Conservation (phyloP, 23 red algal genomes). For the Chondrus crispus region DNA sequence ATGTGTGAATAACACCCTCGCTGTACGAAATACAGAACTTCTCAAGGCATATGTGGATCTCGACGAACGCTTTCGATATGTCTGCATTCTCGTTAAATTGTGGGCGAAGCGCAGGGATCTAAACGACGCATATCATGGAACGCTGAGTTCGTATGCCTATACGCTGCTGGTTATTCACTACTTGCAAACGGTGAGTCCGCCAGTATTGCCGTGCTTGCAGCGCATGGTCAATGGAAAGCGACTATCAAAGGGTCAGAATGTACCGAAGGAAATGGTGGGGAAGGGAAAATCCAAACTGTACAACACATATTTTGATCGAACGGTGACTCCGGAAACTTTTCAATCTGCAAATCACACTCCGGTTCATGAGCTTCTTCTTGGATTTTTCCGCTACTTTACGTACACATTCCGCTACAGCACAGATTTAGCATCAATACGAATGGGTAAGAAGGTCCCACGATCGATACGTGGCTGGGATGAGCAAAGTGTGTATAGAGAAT, state of each 20-base stretch:
- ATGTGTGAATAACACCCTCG: slow-evolving; percentile 91
- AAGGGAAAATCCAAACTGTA: slow-evolving; percentile 52
- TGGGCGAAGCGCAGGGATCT: slow-evolving; percentile 91
- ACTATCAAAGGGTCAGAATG: slow-evolving; percentile 13
- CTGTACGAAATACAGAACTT: slow-evolving; percentile 79
- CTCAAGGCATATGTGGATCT: slow-evolving; percentile 79
- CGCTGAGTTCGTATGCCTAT: slow-evolving; percentile 96
- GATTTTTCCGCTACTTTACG: slow-evolving; percentile 90
- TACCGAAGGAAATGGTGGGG: slow-evolving; percentile 59
- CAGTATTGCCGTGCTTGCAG: slow-evolving; percentile 92
- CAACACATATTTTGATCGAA: slow-evolving; percentile 88
- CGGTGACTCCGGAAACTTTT: slow-evolving; percentile 49
- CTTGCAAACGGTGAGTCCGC: slow-evolving; percentile 56
- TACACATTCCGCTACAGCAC: slow-evolving; percentile 72
- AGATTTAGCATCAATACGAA: slow-evolving; percentile 66
- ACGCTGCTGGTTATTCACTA: slow-evolving; percentile 87
- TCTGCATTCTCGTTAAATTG: slow-evolving; percentile 86
- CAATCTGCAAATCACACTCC: slow-evolving; percentile 45
- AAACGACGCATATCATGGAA: slow-evolving; percentile 95
- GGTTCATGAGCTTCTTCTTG: slow-evolving; percentile 71
- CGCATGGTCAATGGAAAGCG: slow-evolving; percentile 51
- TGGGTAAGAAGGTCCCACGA: slow-evolving; percentile 17
- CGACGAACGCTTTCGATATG: slow-evolving; percentile 79
- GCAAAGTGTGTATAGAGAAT: slow-evolving; percentile 46
- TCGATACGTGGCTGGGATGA: slow-evolving; percentile 52